Conservation (phyloP, 805 yeast species). For the Spathaspora sp. region DNA sequence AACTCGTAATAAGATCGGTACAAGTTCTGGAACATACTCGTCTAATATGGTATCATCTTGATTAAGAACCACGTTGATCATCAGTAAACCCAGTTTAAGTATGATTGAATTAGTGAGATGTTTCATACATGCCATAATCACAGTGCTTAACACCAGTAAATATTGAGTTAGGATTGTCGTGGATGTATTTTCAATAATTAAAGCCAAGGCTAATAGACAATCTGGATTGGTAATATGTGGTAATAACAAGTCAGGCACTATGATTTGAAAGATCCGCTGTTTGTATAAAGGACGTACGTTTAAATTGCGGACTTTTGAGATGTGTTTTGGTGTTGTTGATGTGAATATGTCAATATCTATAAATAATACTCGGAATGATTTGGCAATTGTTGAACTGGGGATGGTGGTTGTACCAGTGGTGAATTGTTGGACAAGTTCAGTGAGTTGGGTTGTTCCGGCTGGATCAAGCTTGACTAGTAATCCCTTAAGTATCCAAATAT, state of each 20-base stretch:
- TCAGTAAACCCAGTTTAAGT: conserved; percentile 57
- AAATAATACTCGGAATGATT: conserved; percentile 59
- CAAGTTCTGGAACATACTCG: conserved; percentile 51
- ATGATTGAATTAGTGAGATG: conserved; percentile 36
- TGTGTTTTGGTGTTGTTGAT: conserved; percentile 38
- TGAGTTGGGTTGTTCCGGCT: conserved; percentile 20
- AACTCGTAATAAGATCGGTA: conserved; percentile 50
- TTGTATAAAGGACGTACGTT: conserved; percentile 69
- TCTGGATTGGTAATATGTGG: conserved; percentile 40
- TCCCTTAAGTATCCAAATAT: conserved; percentile 73
- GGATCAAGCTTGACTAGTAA: conserved; percentile 55
- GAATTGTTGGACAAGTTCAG: conserved; percentile 21
- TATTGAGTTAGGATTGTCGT: conserved; percentile 61
- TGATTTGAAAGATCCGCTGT: conserved; percentile 67
- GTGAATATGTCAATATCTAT: conserved; percentile 62
- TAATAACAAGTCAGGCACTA: conserved; percentile 57
- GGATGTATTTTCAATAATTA: conserved; percentile 63
- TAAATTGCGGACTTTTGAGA: conserved; percentile 48
- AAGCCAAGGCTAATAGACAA: conserved; percentile 62
- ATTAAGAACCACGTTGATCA: conserved; percentile 49
- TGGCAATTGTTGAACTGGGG: conserved; percentile 27
- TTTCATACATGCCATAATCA: conserved; percentile 62
- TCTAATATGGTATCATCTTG: conserved; percentile 53
- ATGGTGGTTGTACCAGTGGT: not conserved
- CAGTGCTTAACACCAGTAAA: conserved; percentile 61